Conservation (phyloP, 768 basidiomycete genomes). For the Amanita phalloides region DNA sequence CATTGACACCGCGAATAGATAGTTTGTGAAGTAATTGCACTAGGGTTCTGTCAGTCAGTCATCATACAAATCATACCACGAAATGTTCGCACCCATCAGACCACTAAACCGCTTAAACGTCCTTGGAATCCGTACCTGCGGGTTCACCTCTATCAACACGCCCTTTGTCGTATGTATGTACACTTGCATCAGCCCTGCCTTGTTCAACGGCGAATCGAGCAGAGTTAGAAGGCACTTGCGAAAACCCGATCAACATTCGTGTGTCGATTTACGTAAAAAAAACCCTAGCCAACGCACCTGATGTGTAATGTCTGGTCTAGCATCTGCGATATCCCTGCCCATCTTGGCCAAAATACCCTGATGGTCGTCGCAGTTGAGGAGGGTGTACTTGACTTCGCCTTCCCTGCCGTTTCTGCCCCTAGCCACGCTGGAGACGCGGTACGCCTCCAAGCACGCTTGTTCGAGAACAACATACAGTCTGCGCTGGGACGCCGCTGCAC, state of each 20-base stretch:
- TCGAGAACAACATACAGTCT: slow-evolving; percentile 85
- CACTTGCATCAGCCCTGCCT: slow-evolving; percentile 91
- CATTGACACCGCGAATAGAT: slow-evolving; percentile 92
- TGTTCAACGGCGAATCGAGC: slow-evolving; percentile 96
- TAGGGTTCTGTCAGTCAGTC: slow-evolving; percentile 17
- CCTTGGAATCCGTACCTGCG: slow-evolving; percentile 92
- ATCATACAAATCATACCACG: background rate
- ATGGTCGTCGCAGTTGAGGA: slow-evolving; percentile 98
- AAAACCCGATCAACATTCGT: background rate
- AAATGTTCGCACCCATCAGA: slow-evolving; percentile 72
- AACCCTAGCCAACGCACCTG: slow-evolving; percentile 46
- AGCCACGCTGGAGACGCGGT: slow-evolving; percentile 61
- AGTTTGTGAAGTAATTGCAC: slow-evolving; percentile 96
- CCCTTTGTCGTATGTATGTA: slow-evolving; percentile 97
- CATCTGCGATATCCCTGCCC: slow-evolving; percentile 95
- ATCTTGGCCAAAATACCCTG: slow-evolving; percentile 98
- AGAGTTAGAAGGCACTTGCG: slow-evolving; percentile 86
- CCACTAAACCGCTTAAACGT: slow-evolving; percentile 99
- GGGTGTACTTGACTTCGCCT: slow-evolving; percentile 87
- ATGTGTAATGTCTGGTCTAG: slow-evolving; percentile 98
- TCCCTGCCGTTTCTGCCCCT: slow-evolving; percentile 42
- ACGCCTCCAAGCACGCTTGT: slow-evolving; percentile 93
- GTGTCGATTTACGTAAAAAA: slow-evolving; percentile 6
- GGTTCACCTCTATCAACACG: slow-evolving; percentile 96
- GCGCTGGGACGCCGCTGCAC: slow-evolving; percentile 42